Evolutionary conservation across 495 filamentous ascomycete species (phyloP), one percentile per base, ranked within the genome.

Genomic region (Podospora pseudoanserina): DNA sequence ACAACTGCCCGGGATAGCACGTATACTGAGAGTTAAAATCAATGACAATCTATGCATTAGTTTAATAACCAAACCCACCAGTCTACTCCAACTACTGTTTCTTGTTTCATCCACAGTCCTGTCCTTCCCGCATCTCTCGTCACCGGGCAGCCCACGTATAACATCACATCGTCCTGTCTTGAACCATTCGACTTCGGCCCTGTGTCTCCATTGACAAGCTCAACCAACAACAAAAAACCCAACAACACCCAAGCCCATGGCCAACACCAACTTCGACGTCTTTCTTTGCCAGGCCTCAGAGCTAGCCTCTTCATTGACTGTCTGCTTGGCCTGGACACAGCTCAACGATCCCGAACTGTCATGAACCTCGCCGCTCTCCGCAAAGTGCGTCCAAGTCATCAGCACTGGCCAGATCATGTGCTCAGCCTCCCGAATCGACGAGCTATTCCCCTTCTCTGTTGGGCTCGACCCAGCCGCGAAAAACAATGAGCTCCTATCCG

Each of bases 321-420:
- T 60, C 34, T 27, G 54, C 2, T 15, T n/a, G 1, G 70, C 56
- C 27, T 66, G 66, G 4, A 68, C 65, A 34, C 72, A 74, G 18
- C 63, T 70, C 65, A 72, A n/a, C 67, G 65, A 67, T 16, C 70
- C 70, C 18, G 60, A 39, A 16, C 67, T 70, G 30, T 72, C 70
- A 18, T 67, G 70, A 11, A 62, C 67, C 39, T 70, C 53, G 0
- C 70, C 67, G 18, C 32, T 19, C 16, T 54, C 56, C 1, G 54
- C 65, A 56, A 73, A 71, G 54, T 73, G 71, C 54, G 73, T 71
- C 73, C 73, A 72, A 6, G 68, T 70, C 56, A 73, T 4, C 66
- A 74, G n/a, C n/a, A 73, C 64, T 16, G 73, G 71, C 73, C 70
- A 73, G 5, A 72, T 66, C 19, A 20, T 60, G 0, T 60, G 30